Conservation (phyloP, 2,329 filamentous ascomycete species). For the Xylaria sp. region DNA sequence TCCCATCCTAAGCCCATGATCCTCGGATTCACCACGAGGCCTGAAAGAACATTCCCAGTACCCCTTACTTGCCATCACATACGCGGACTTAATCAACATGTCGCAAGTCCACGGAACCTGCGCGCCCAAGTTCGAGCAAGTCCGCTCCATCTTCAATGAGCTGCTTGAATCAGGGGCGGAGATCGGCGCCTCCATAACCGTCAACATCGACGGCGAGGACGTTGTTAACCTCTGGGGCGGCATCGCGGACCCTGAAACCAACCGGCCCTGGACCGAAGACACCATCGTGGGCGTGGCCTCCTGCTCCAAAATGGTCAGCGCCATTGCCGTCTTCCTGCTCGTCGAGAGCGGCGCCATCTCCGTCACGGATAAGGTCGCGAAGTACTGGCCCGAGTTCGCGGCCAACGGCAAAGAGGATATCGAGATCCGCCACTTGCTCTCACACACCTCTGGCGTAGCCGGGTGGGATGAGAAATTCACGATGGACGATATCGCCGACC, state of each 20-base stretch:
- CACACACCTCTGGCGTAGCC: constrained; percentile 34
- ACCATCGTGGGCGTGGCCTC: constrained; percentile 38
- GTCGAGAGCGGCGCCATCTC: constrained; percentile 36
- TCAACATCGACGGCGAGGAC: constrained; percentile 36
- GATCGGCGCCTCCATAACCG: constrained; percentile 38
- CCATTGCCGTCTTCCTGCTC: constrained; percentile 36
- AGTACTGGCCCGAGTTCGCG: constrained; percentile 42
- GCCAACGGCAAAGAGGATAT: constrained; percentile 36
- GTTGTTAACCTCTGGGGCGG: constrained; percentile 41
- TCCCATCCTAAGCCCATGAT: too few species aligned
- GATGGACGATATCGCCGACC: constrained; percentile 33
- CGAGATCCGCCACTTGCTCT: constrained; percentile 37
- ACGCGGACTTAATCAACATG: constrained; percentile 4
- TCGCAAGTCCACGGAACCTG: constrained; percentile 34
- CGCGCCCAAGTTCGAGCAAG: constrained; percentile 33
- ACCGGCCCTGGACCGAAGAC: constrained; percentile 33
- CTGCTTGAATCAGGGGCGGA: constrained; percentile 36
- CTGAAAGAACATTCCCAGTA: too few species aligned
- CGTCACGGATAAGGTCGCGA: constrained; percentile 33
- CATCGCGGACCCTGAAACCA: constrained; percentile 29
- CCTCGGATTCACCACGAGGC: too few species aligned
- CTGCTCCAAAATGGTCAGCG: constrained; percentile 35
- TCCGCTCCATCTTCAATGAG: constrained; percentile 33
- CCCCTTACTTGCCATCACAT: neutral
- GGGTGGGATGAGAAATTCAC: constrained; percentile 33